phyloP scores from a whole-genome alignment of 208 protist species.

The Leishmania major region DNA sequence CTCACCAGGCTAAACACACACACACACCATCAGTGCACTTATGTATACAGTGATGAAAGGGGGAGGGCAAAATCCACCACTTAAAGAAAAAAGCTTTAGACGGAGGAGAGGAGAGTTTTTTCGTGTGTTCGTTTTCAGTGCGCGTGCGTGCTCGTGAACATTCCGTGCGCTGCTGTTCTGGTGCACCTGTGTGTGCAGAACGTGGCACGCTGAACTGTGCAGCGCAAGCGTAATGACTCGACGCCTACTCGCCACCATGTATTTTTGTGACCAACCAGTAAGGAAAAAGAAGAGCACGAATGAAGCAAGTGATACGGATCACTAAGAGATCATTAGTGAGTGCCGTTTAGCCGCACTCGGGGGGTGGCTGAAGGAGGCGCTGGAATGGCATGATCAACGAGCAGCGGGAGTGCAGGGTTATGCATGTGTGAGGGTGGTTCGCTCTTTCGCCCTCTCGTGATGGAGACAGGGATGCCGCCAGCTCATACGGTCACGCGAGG shows the following conservation, averaged over 20 bases:
- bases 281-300: background rate
- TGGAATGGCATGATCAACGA: background rate
- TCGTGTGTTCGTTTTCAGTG: background rate
- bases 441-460: background rate
- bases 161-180: background rate
- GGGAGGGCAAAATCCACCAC: background rate
- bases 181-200: background rate
- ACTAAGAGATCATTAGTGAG: background rate
- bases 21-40: background rate
- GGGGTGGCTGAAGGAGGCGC: too few relatives aligned
- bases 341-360: background rate
- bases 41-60: background rate
- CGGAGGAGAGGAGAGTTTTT: background rate
- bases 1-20: background rate
- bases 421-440: background rate
- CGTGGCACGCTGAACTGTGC: background rate
- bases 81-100: background rate
- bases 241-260: background rate
- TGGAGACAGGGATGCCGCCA: background rate
- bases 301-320: background rate
- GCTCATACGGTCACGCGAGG: background rate
- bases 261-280: background rate
- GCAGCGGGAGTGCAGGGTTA: background rate
- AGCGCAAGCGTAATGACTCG: background rate
- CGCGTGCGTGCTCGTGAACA: background rate